Evolutionary conservation across 2,329 filamentous ascomycete species (phyloP).

Genomic region (Podosphaera leucotricha): DNA sequence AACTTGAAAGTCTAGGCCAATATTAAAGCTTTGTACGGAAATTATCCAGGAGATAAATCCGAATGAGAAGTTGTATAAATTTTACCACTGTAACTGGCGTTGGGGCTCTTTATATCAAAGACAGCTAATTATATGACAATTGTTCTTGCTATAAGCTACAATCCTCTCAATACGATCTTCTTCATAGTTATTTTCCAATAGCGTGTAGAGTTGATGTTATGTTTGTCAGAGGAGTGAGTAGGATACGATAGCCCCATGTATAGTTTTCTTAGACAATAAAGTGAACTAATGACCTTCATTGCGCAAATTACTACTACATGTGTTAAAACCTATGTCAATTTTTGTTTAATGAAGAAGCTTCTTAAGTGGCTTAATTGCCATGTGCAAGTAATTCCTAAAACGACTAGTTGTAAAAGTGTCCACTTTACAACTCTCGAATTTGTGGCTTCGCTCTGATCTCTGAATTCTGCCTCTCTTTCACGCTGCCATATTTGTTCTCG

Average conservation of each 20-base stretch:
- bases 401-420: conserved; percentile 71
- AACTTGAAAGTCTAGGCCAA: conserved; percentile 25
- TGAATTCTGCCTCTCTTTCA: conserved; percentile 95
- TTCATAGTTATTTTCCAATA: no score
- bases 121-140: neutral
- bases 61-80: neutral
- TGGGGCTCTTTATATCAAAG: neutral
- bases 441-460: conserved; percentile 86
- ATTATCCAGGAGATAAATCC: neutral
- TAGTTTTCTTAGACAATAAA: neutral
- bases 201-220: neutral
- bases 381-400: conserved; percentile 70
- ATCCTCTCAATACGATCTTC: no score
- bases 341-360: conserved; percentile 99
- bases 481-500: conserved; percentile 92
- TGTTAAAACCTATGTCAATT: conserved; percentile 56
- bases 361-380: conserved; percentile 94
- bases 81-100: neutral
- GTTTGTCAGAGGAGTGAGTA: neutral
- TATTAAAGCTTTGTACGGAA: neutral
- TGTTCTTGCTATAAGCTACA: neutral
- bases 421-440: conserved; percentile 83
- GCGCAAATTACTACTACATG: neutral
- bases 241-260: neutral
- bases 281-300: neutral